phyloP scores from a whole-genome alignment of 495 filamentous ascomycete genomes.

The Aspergillus funiculosus region DNA sequence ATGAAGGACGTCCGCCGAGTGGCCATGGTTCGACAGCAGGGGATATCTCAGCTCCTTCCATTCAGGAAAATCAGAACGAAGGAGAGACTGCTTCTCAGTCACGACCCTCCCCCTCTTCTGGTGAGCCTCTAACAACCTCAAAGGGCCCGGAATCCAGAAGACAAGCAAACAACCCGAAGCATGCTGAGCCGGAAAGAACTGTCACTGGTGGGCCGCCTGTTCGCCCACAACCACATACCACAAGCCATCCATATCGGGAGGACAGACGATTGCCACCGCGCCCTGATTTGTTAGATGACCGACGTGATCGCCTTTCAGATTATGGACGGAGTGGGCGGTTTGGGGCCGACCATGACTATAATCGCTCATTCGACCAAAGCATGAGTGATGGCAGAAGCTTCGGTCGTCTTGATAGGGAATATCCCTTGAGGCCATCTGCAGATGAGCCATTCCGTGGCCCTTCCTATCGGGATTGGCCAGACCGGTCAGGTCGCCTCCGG shows the following conservation, averaged over 20 bases:
- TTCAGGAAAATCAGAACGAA: slow-evolving; percentile 6
- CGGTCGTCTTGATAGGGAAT: slow-evolving; percentile 35
- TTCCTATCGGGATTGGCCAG: slow-evolving; percentile 39
- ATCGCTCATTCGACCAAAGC: slow-evolving; percentile 31
- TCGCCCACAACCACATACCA: slow-evolving; percentile 31
- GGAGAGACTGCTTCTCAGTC: slow-evolving; percentile 11
- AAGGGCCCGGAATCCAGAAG: slow-evolving; percentile 26
- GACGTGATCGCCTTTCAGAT: slow-evolving; percentile 35
- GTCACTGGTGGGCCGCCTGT: slow-evolving; percentile 14
- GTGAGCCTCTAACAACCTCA: slow-evolving; percentile 20
- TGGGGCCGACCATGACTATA: slow-evolving; percentile 30
- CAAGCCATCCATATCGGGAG: slow-evolving; percentile 25
- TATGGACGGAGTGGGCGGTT: slow-evolving; percentile 35
- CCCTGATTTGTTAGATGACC: slow-evolving; percentile 36
- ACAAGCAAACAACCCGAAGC: slow-evolving; percentile 31
- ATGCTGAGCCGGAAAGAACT: slow-evolving; percentile 33
- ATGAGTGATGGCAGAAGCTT: slow-evolving; percentile 25
- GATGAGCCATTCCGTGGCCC: slow-evolving; percentile 42
- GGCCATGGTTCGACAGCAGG: slow-evolving; percentile 10
- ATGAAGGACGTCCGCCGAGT: slow-evolving; percentile 12
- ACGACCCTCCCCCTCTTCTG: slow-evolving; percentile 17
- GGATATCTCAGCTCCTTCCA: slow-evolving; percentile 16
- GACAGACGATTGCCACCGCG: slow-evolving; percentile 34
- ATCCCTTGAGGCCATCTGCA: slow-evolving; percentile 25
- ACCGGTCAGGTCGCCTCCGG: slow-evolving; percentile 33